Base-by-base conservation (phyloP, 495 filamentous ascomycete species). In the Aspergillus wentii region DNA sequence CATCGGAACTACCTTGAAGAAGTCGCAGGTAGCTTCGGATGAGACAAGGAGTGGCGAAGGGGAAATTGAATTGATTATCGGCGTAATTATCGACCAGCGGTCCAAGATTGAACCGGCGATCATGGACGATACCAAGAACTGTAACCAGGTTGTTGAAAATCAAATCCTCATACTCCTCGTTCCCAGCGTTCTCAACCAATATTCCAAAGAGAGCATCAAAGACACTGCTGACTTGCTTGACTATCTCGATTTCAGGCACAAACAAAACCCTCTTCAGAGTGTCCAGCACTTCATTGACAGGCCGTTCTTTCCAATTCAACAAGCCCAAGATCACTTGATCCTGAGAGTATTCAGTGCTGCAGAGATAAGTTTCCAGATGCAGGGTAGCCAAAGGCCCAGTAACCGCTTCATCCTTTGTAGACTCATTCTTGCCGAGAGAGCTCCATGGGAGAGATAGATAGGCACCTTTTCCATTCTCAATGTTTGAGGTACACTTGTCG, bases 161-260 rank as follows among this genome's bases (percentile, higher is more conserved):
- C 28, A 95, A 64, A 57, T 99, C 89, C 44, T 97, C 92, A 38
- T 86, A 84, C 45, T 95, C 88, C 40, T 94, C 86, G 38, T 88
- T 86, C 3, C 87, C 88, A 8, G 87, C 76, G 54, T 95, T 80
- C 46, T 94, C 87, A 8, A 92, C 82, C 18, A 97, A 59, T 23
- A 97, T 89, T 7, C 86, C 81, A 51, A 99, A 99, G 9, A 97
- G 74, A 7, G 88, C 80, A 56, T 95, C 88, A 48, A 99, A 83
- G 10, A 99, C 90, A 52, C 94, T 84, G 42, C 75, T 79, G 7
- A 96, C 66, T 34, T 95, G 74, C 62, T 96, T 99, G 41, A 97
- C 92, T 17, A 97, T 86, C 62, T 99, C 92, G 34, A 96, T 95
- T 56, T 99, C 92, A 0, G 92, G 83, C 8, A 99, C 92, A 51